Percentiles rank a stretch among this genome's conserved stretches.
phyloP scores from a whole-genome alignment of 202 grass and related monocot species.

The Schoenoplectus tabernaemontani region DNA sequence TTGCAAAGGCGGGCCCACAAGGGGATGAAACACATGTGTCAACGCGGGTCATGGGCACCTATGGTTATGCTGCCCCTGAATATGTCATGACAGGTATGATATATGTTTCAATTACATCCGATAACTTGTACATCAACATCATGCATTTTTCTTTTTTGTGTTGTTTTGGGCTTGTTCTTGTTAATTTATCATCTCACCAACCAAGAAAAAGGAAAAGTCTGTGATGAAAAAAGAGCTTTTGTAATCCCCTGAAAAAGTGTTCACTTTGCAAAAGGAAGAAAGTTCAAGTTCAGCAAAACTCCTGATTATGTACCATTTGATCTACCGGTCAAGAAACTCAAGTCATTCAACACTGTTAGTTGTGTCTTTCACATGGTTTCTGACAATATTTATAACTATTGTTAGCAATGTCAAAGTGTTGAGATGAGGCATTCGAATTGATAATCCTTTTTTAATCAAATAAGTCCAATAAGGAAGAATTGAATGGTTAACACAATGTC shows the following conservation, averaged over 20 bases:
- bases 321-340: not conserved
- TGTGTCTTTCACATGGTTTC: not conserved
- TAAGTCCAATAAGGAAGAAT: not conserved
- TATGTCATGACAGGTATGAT: conserved; percentile 95
- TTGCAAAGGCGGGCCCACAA: conserved; percentile 94
- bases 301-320: not conserved
- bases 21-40: conserved; percentile 98
- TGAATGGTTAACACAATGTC: not conserved
- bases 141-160: not conserved
- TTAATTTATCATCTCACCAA: conserved; percentile 8
- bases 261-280: not conserved
- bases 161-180: not conserved
- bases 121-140: not conserved
- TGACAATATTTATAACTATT: not conserved
- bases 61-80: conserved; percentile 96
- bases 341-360: not conserved
- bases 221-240: not conserved
- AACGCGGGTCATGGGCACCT: conserved; percentile 95
- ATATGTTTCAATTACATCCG: conserved; percentile 16
- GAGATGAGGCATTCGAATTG: not conserved
- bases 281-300: not conserved
- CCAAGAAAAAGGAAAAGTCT: not conserved
- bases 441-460: not conserved
- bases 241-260: not conserved
- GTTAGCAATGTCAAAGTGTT: not conserved